These are phyloP conservation scores for Hypoxylon sp. DNA, from an alignment of 2,329 filamentous ascomycete species.

Conservation along the genomic window DNA sequence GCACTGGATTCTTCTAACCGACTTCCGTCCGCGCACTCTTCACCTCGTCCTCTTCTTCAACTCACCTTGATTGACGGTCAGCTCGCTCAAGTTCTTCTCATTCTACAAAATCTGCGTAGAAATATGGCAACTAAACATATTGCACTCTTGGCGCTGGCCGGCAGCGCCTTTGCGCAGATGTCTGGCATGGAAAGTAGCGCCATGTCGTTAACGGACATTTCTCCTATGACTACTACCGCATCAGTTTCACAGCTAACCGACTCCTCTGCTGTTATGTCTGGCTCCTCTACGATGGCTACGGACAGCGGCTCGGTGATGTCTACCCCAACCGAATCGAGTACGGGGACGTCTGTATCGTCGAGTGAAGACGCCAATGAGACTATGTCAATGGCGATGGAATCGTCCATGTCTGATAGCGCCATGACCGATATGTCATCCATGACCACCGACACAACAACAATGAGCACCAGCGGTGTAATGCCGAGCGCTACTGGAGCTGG, in stretches of 20 bases:
- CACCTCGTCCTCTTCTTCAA: slow-evolving; percentile 7
- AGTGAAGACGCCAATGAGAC: slow-evolving; percentile 9
- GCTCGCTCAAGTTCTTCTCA: background rate
- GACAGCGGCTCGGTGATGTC: slow-evolving; percentile 21
- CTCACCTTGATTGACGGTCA: slow-evolving; percentile 6
- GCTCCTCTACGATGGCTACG: slow-evolving; percentile 16
- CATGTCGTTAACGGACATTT: slow-evolving; percentile 27
- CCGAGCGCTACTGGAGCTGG: slow-evolving; percentile 41
- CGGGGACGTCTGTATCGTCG: slow-evolving; percentile 2
- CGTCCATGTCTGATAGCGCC: slow-evolving; percentile 14
- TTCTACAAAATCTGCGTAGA: slow-evolving; percentile 8
- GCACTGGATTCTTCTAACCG: slow-evolving; percentile 33
- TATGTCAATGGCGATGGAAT: slow-evolving; percentile 34
- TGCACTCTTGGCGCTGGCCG: slow-evolving; percentile 46
- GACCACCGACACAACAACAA: slow-evolving; percentile 27
- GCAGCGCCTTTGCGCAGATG: slow-evolving; percentile 47
- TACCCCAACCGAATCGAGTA: slow-evolving; percentile 22
- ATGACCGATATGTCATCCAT: slow-evolving; percentile 36
- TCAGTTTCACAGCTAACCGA: slow-evolving; percentile 17
- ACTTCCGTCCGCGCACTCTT: slow-evolving; percentile 3
- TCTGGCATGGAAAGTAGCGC: slow-evolving; percentile 28
- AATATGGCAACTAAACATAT: slow-evolving; percentile 49
- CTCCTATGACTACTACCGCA: slow-evolving; percentile 19
- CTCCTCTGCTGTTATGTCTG: slow-evolving; percentile 23
- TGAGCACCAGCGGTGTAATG: slow-evolving; percentile 41